These are phyloP conservation scores for Coniochaeta sp. DNA, from an alignment of 2,329 filamentous ascomycete genomes.

Conservation along the genomic window DNA sequence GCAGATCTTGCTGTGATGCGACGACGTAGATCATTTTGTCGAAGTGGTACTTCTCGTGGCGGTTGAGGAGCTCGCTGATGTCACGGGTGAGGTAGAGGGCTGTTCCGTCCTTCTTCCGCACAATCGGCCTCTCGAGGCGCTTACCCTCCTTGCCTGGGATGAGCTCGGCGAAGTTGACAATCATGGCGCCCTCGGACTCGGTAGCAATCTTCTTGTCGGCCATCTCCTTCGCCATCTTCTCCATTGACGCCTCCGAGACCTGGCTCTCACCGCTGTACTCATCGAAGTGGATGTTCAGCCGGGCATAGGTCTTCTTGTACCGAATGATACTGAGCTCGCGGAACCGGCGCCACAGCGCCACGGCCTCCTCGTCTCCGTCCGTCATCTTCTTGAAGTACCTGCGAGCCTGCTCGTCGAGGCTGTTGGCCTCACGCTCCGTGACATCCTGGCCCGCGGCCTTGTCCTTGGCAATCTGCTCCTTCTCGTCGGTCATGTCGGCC, in stretches of 20 bases:
- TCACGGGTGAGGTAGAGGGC: slow-evolving; percentile 74
- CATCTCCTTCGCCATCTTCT: slow-evolving; percentile 53
- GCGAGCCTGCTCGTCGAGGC: slow-evolving; percentile 68
- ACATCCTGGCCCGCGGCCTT: slow-evolving; percentile 47
- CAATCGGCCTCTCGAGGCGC: slow-evolving; percentile 62
- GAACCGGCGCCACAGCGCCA: slow-evolving; percentile 59
- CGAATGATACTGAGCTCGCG: slow-evolving; percentile 59
- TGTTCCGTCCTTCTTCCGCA: slow-evolving; percentile 68
- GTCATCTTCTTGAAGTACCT: slow-evolving; percentile 66
- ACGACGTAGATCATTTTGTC: slow-evolving; percentile 80
- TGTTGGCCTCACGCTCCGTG: slow-evolving; percentile 41
- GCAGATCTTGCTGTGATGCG: slow-evolving; percentile 64
- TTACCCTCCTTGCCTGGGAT: slow-evolving; percentile 60
- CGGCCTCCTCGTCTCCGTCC: slow-evolving; percentile 54
- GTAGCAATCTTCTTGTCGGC: slow-evolving; percentile 58
- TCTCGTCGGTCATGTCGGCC: slow-evolving; percentile 57
- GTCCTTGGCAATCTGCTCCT: slow-evolving; percentile 54
- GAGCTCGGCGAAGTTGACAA: slow-evolving; percentile 66
- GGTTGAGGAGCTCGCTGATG: slow-evolving; percentile 65
- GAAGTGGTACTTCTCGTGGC: slow-evolving; percentile 56
- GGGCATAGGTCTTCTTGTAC: slow-evolving; percentile 62
- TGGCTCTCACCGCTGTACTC: slow-evolving; percentile 71
- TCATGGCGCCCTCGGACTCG: slow-evolving; percentile 64
- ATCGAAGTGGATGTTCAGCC: slow-evolving; percentile 66
- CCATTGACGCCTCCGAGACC: slow-evolving; percentile 61